These are phyloP conservation scores for Xerocomellus chrysenteron DNA, from an alignment of 768 basidiomycete species.

Conservation along the genomic window DNA sequence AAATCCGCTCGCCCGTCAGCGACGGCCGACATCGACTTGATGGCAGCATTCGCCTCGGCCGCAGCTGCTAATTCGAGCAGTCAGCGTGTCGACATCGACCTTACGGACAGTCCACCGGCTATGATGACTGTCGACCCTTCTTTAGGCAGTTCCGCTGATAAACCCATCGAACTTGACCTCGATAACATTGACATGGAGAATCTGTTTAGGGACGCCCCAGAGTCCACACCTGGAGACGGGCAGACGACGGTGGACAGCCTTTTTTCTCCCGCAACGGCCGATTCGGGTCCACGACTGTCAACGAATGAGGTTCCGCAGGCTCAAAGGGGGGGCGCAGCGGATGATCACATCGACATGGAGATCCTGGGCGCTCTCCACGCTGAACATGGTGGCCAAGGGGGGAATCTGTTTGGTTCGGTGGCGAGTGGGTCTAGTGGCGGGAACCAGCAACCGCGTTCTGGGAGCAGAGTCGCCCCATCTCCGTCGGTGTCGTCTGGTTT, in stretches of 20 bases:
- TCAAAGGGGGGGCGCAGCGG: conserved; percentile 16
- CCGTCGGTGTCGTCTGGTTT: conserved; percentile 46
- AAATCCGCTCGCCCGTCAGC: conserved; percentile 69
- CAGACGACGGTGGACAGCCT: conserved; percentile 44
- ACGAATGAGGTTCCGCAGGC: conserved; percentile 14
- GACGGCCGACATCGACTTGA: conserved; percentile 56
- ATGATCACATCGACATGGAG: conserved; percentile 33
- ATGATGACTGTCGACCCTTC: conserved; percentile 33
- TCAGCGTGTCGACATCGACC: conserved; percentile 52
- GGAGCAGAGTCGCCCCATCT: conserved; percentile 35
- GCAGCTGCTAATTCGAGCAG: conserved; percentile 34
- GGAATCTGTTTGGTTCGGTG: conserved; percentile 25
- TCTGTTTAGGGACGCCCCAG: conserved; percentile 53
- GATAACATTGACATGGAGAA: conserved; percentile 66
- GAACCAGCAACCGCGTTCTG: conserved; percentile 12
- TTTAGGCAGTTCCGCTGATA: conserved; percentile 67
- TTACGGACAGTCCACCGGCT: conserved; percentile 40
- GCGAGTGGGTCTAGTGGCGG: conserved; percentile 25
- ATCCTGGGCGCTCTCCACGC: conserved; percentile 37
- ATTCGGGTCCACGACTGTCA: conserved; percentile 17
- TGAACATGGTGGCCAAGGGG: conserved; percentile 15
- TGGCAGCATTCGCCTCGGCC: conserved; percentile 58
- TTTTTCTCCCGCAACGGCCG: conserved; percentile 48
- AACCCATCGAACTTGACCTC: conserved; percentile 79
- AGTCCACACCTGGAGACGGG: conserved; percentile 34